phyloP scores from a whole-genome alignment of 768 basidiomycete genomes.

The Nevesoporus exiguus region DNA sequence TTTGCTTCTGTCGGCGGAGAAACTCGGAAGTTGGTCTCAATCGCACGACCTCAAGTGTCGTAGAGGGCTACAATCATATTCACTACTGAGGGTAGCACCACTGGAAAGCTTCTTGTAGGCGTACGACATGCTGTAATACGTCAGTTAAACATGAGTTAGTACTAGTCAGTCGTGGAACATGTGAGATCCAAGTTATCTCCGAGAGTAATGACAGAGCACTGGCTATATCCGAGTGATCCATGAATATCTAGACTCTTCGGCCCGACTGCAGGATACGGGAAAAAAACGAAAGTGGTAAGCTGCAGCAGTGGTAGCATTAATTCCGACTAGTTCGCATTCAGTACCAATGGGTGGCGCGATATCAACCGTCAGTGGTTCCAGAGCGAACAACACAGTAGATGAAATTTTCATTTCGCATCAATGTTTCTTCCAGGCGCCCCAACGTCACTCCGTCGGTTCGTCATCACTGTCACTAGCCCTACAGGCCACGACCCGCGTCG shows the following conservation, averaged over 20 bases:
- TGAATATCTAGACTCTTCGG: neutral
- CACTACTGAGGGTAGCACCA: neutral
- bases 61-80: neutral
- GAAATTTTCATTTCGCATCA: neutral
- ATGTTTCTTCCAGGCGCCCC: conserved; percentile 6
- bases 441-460: conserved; percentile 40
- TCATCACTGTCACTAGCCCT: conserved; percentile 68
- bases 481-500: conserved; percentile 38
- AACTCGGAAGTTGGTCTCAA: neutral
- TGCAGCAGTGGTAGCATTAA: neutral
- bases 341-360: neutral
- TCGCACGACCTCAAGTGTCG: conserved; percentile 5
- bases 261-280: neutral
- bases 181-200: neutral
- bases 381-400: conserved; percentile 1
- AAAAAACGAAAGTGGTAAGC: neutral
- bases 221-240: neutral
- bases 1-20: conserved; percentile 13
- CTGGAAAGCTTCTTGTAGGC: neutral
- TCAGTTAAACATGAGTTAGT: too few relatives aligned
- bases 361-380: neutral
- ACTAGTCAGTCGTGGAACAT: too few relatives aligned
- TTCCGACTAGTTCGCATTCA: conserved; percentile 7
- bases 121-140: neutral
- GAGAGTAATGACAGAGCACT: neutral